These are phyloP conservation scores for Mycena indigotica DNA, from an alignment of 768 basidiomycete genomes.

Conservation along the genomic window DNA sequence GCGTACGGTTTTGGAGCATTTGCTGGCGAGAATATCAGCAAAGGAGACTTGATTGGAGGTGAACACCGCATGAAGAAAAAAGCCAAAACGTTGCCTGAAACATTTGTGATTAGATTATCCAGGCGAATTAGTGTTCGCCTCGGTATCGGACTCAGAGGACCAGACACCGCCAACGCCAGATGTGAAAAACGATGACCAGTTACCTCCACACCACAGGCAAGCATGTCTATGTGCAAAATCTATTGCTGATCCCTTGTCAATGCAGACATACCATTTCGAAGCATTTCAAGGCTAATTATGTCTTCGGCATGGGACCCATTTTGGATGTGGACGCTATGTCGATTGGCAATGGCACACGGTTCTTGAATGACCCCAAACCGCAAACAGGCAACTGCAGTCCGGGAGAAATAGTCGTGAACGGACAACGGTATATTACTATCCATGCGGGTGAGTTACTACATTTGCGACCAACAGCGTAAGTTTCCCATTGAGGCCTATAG, in stretches of 20 bases:
- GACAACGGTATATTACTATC: slow-evolving; percentile 6
- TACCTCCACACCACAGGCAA: too few relatives aligned
- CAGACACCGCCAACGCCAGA: too few relatives aligned
- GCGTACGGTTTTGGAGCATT: neutral
- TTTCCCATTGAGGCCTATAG: neutral
- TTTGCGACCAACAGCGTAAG: too few relatives aligned
- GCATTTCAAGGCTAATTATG: neutral
- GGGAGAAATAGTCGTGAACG: slow-evolving; percentile 4
- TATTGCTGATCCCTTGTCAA: too few relatives aligned
- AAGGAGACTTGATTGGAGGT: neutral
- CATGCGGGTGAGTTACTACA: slow-evolving; percentile 2
- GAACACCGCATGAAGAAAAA: neutral
- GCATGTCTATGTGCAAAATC: too few relatives aligned
- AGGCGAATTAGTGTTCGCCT: neutral
- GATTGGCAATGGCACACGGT: slow-evolving; percentile 18
- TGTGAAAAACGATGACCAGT: too few relatives aligned
- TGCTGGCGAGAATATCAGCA: neutral
- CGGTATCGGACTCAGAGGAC: neutral
- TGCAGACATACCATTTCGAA: neutral
- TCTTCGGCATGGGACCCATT: neutral
- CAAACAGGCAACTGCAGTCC: slow-evolving; percentile 2
- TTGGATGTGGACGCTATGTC: slow-evolving; percentile 9
- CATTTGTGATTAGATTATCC: neutral
- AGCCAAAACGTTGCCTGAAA: too few relatives aligned
- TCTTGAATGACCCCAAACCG: slow-evolving; percentile 18